These are phyloP conservation scores for Suillus weaverae DNA, from an alignment of 768 basidiomycete genomes.

Conservation along the genomic window DNA sequence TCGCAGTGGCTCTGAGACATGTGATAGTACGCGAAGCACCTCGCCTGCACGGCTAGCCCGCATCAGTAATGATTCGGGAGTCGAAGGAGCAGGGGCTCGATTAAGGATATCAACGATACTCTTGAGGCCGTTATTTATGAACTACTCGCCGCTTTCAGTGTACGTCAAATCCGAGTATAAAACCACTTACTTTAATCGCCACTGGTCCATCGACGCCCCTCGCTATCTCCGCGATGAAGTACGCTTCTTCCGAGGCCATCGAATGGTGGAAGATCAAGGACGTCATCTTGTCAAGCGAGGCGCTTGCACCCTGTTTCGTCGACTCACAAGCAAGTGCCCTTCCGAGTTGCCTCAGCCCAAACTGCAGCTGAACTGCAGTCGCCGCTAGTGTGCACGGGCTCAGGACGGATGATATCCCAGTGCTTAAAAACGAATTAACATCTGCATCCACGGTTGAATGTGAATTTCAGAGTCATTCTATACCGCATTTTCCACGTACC, in stretches of 20 bases:
- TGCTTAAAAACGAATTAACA: constrained; percentile 50
- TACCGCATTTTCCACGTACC: constrained; percentile 38
- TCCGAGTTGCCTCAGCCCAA: constrained; percentile 72
- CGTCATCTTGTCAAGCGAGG: constrained; percentile 65
- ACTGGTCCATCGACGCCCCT: constrained; percentile 65
- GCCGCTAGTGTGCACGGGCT: constrained; percentile 86
- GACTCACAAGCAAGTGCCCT: constrained; percentile 62
- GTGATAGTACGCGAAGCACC: constrained; percentile 65
- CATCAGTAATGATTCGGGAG: constrained; percentile 34
- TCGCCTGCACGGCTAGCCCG: constrained; percentile 61
- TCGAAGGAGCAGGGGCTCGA: constrained; percentile 28
- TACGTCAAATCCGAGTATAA: neutral
- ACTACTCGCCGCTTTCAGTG: constrained; percentile 38
- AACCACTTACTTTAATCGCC: constrained; percentile 57
- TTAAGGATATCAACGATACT: constrained; percentile 59
- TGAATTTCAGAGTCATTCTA: constrained; percentile 5
- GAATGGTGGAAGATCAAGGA: constrained; percentile 69
- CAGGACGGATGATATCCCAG: constrained; percentile 64
- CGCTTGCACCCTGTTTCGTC: constrained; percentile 50
- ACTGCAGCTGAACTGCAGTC: constrained; percentile 76
- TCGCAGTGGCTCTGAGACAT: constrained; percentile 67
- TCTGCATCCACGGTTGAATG: constrained; percentile 35
- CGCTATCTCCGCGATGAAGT: constrained; percentile 82
- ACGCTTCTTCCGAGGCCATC: constrained; percentile 77
- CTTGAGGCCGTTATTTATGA: constrained; percentile 72